Base-by-base conservation (phyloP, 495 filamentous ascomycete genomes). In the Amniculicola lignicola region DNA sequence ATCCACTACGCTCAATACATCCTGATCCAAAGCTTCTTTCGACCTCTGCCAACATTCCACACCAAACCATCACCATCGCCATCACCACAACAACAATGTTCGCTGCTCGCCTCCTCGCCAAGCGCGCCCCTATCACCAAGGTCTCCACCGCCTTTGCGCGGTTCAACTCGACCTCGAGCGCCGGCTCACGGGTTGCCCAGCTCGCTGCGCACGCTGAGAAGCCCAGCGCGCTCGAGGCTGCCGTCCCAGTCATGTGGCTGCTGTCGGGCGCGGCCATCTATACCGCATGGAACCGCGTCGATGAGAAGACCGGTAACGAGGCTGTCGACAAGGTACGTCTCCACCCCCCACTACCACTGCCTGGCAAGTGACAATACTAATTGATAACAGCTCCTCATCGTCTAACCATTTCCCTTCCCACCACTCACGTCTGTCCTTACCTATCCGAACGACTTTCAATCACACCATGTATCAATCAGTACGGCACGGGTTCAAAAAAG, bases 241-340 rank as follows among this genome's bases (percentile, higher is more conserved):
- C 55, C 5, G 40, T 59, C n/a, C 55, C 55, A 6, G 31, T 52
- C 18, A 44, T 52, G 37, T 59, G 55, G 55, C 18, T 28, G 15
- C 12, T 59, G 14, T 48, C 16, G 16, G 55, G 55, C 10, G 46
- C 37, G 2, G 5, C 44, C 12, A 31, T 39, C 25, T 45, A 37
- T n/a, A 46, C 43, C 24, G 40, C 55, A 2, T 59, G 24, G 19
- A 45, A 52, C 38, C 46, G 55, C 1, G 31, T 49, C 15, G 55
- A 38, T 11, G 55, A 59, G 37, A 52, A 59, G 37, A 27, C 24
- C 14, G 53, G 21, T 18, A 27, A 16, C 6, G 48, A 59, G 12
- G 6, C 45, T 39, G 55, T 59, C 25, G 46, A 59, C 18, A 59
- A 51, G 45, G 54, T 58, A 58, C 38, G 40, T 46, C n/a, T 31